Evolutionary conservation across 495 filamentous ascomycete genomes (phyloP), one percentile per base, ranked within the genome.

Genomic region (Clavariopsis aquatica): DNA sequence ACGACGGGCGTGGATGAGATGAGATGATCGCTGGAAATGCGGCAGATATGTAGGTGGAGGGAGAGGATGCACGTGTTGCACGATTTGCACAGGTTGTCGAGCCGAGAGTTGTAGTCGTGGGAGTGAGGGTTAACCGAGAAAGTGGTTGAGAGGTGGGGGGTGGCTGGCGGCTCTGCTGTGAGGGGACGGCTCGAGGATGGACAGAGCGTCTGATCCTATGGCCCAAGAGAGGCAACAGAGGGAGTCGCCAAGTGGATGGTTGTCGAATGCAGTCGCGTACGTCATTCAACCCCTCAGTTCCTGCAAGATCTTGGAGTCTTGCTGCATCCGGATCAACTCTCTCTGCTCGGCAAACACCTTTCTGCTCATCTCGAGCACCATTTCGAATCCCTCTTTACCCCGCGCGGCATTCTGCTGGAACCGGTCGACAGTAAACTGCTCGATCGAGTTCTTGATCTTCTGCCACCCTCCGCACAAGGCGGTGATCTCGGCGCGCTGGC

Each of bases 401-500:
- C 87, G 89, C 65, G 80, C 81, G 24, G 95, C 95, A 73, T 98
- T 98, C 73, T 98, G 91, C 46, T 84, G 80, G 76, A 98, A 98
- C 56, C 91, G 78, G 69, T 90, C 91, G 27, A 97, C 87, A 22
- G 90, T 89, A 45, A 90, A 87, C 66, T 96, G 90, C 78, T 98
- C 94, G 69, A 98, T 92, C 75, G 86, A 89, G 72, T 90, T 94
- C 78, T 89, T 93, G 72, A 98, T 86, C 70, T 91, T 91, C 76
- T 96, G 90, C 91, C 93, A 98, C 20, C 94, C 94, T 62, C 95
- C 93, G 73, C 91, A 96, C 15, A 98, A 79, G 1, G 94, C 94
- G 1, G 91, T 96, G 72, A 98, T 96, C 76, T 89, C 83, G 9
- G 94, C 94, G 56, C 91, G 85, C 79, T 98, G 94, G 38, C 81